Evolutionary conservation across 805 yeast species (phyloP), one percentile per base, ranked within the genome.

Genomic region (Cyberlindnera xishuangbannaensis): DNA sequence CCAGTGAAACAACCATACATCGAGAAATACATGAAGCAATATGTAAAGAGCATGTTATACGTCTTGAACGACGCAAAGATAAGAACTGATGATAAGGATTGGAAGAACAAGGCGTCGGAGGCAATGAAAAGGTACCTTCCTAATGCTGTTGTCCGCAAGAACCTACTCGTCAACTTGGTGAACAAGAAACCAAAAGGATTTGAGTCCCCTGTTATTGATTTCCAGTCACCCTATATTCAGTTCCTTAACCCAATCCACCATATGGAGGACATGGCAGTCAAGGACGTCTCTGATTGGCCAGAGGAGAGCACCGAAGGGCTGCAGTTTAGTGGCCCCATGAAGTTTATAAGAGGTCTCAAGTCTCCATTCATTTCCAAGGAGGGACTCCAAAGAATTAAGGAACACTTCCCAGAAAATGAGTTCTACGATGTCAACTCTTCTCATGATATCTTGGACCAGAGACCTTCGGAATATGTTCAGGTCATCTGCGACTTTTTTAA

Each of bases 51-150:
- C 6, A 57, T 67, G 62, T 83, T 85, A 76, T 86, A 90, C 74
- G 82, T 90, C 53, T 81, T 95, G 43, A 83, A 83, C 66, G 79
- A 85, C 47, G 45, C 47, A 7, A 43, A 41, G 15, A 52, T 56
- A 21, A 39, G 31, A 18, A 45, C 53, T 12, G 39, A 35, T 13
- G 56, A 55, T 34, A 51, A 53, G 33, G 50, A 48, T 22, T 50
- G 59, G 59, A 94, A 95, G 30, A 86, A 88, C 49, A 90, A 90
- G 69, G 95, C 95, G 36, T 80, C 90, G 38, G 83, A 84, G 58
- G 74, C 90, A 61, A 79, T 85, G 57, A 88, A 87, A 59, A 88
- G 85, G 68, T 92, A 87, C 64, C 83, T 90, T 67, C 98, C 98
- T 44, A 92, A 90, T 69, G 53, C 45, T 14, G 43, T 49, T 13